Base-by-base conservation (phyloP, 2,329 filamentous ascomycete species). In the Pezicula radicicola region DNA sequence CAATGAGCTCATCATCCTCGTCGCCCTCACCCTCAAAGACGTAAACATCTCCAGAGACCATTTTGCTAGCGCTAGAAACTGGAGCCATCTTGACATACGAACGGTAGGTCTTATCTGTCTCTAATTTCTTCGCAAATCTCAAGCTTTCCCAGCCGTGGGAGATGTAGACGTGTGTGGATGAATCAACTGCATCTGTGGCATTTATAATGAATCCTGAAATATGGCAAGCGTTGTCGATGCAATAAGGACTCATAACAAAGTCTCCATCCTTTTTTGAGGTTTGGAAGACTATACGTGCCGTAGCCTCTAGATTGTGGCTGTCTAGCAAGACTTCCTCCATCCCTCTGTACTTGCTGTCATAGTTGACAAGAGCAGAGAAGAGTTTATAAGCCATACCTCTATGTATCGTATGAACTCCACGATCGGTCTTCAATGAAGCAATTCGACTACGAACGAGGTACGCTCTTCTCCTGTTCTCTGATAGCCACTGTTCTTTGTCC, bases 361-460 rank as follows among this genome's bases (percentile, higher is more conserved):
- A 84, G 59, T 81, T 76, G 6, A 83, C 80, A 0, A 83, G 68
- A 40, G 78, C 73, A 40, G 73, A 72, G 59, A 78, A 79, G 50
- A 86, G 78, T 72, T 91, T 91, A 78, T 93, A 93, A 18, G 86
- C 85, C 72, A 91, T 12, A 37, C 86, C 86, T 27, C 86, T 83
- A 25, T 25, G 25, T 25, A 25, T 25, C 25, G 25, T 25, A 6
- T 25, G 25, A 25, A 25, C 25, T 25, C 25, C 25, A 7, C 6
- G 25, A 25, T 25, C 25, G 3, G 25, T 25, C 25, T 45, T 86
- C 81, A 54, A 91, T 79, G 30, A 46, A 33, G 46, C 50, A 27
- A 55, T 52, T 13, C 48, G 40, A 18, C 45, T 33, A 42, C 48
- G 45, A 10, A 53, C 48, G 15, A 52, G 46, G 36, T 47, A 51